Base-by-base conservation (phyloP, 2,329 filamentous ascomycete genomes). In the Fusarium miscanthi region DNA sequence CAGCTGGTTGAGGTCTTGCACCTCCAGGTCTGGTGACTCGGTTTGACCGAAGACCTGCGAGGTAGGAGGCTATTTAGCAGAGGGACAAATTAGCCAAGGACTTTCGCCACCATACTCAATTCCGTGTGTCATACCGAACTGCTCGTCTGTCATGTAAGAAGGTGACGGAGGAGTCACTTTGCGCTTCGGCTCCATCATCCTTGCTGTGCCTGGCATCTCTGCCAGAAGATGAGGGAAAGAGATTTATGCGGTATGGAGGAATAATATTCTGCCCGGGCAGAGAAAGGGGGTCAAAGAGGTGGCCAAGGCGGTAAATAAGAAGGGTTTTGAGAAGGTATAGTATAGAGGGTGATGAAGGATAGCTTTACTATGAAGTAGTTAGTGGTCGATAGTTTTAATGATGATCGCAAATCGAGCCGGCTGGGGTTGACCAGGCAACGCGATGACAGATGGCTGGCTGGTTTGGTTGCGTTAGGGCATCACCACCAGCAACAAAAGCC, bases 21-120 rank as follows among this genome's bases (percentile, higher is more conserved):
- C 93, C 92, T 63, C 89, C 91, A 13, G 93, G 93, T 62, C 93
- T 88, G 40, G 87, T 85, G 62, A 90, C 85, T 57, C 91, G 90
- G 81, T 88, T 92, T 74, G 87, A 89, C 74, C 93, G 91, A 40
- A 95, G 87, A 74, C 91, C 89, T 74, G 91, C 86, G 40, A 94
- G 87, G 80, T 94, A 95, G 67, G 86, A 85, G 73, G 90, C 92
- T 94, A 82, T 68, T 72, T 42, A 59, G 43, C 31, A 62, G 53
- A 64, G 42, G 38, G 37, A 43, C 37, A 54, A 35, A 66, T 79
- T 74, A 78, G 76, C 61, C 38, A 75, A 54, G 41, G 56, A 53
- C 46, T 41, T 35, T 35, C 40, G 27, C 12, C 43, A 45, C 31
- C 52, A 23, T 75, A 52, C 59, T 66, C 41, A 33, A 58, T 49